Base-by-base conservation (phyloP, 2,329 filamentous ascomycete genomes). In the Verticillium nonalfalfae region DNA sequence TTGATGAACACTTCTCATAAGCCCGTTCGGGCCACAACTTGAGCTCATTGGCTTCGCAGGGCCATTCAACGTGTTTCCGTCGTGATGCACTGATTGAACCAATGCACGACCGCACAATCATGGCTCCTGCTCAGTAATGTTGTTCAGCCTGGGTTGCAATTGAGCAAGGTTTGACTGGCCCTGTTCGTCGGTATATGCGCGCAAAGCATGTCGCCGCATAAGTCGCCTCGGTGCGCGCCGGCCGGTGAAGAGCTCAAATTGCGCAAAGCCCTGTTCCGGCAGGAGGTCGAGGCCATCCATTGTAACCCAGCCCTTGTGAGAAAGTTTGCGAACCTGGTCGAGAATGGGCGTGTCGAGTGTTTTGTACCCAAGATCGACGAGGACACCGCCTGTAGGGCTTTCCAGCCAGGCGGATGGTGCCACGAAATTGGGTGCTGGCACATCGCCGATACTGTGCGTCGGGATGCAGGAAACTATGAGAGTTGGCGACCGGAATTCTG, bases 181-280 rank as follows among this genome's bases (percentile, higher is more conserved):
- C 54, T 78, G 74, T 35, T 76, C 76, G 58, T 74, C 74, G 0
- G 75, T 74, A 60, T 81, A 81, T 1, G 79, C 75, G 58, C 72
- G 71, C 61, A 82, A 75, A 13, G 89, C 86, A 67, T 87, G 86
- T 52, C 84, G 78, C 63, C 88, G 82, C 90, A 94, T 93, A 40
- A 90, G 73, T 55, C 85, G 77, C 33, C 90, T 82, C 7, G 88
- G 89, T 10, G 88, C 88, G 67, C 87, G 81, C 58, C 88, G 80
- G 0, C 90, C 90, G 0, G 90, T 93, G 71, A 93, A 91, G 2
- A 93, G 74, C 73, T 94, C 90, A 69, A 93, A 94, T 68, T 93
- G 90, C 1, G 90, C 90, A 73, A 90, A 90, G 0, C 88, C 90
- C 70, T 93, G 90, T 71, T 93, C 90, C 0, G 89, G 89, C 14